These are phyloP conservation scores for Hibiscus trionum DNA, from an alignment of 345 rosid genomes.

Conservation along the genomic window DNA sequence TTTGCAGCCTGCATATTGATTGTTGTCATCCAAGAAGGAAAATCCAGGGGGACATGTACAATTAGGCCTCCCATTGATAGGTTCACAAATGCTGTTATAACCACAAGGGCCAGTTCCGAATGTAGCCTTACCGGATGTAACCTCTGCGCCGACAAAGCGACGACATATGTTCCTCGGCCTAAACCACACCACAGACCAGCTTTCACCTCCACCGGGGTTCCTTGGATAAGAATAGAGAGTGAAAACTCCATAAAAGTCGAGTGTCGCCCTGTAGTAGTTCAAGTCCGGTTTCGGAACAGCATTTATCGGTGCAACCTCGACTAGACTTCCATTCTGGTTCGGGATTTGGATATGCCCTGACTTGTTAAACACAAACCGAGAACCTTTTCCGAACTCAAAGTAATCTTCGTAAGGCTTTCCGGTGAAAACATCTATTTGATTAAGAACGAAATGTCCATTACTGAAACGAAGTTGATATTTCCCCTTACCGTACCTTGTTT, in stretches of 20 bases:
- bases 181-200: not conserved
- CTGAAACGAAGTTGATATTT: slow-evolving; percentile 8
- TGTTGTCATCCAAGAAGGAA: not conserved
- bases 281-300: not conserved
- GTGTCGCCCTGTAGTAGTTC: not conserved
- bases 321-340: not conserved
- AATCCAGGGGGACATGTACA: slow-evolving; percentile 9
- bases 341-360: slow-evolving; percentile 7
- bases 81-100: slow-evolving; percentile 10
- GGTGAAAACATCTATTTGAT: slow-evolving; percentile 11
- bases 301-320: not conserved
- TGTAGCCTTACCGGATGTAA: not conserved
- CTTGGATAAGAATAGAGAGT: slow-evolving; percentile 4
- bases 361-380: not conserved
- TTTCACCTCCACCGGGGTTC: not conserved
- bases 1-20: slow-evolving; percentile 4
- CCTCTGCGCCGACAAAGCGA: not conserved
- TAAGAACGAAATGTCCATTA: not conserved
- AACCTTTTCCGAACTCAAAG: not conserved
- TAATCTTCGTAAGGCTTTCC: not conserved
- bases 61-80: not conserved
- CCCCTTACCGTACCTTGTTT: not conserved
- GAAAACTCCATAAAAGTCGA: slow-evolving; percentile 9
- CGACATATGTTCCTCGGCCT: not conserved
- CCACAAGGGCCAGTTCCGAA: slow-evolving; percentile 15